Base-by-base conservation (phyloP, 495 filamentous ascomycete species). In the Amphirosellinia nigrospora region DNA sequence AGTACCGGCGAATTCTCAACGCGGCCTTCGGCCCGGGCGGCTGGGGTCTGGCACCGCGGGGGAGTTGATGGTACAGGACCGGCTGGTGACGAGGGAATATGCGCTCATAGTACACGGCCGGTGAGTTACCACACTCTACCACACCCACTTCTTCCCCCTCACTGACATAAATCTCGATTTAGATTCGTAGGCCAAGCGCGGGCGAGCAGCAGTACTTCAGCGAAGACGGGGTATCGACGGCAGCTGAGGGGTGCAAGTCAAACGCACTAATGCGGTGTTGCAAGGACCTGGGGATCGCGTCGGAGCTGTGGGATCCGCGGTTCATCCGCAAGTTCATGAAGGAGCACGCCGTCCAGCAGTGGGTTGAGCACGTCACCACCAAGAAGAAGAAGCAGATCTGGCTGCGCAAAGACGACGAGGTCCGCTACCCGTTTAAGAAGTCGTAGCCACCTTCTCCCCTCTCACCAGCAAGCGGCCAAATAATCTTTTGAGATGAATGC, bases 201-300 rank as follows among this genome's bases (percentile, higher is more conserved):
- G 96, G 96, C 77, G 96, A 98, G 80, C 94, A 97, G 80, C 89
- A 93, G 69, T 99, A 98, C 80, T 99, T 98, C 81, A 89, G 88
- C 64, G 89, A 93, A 15, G 93, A 97, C 66, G 93, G 92, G 56
- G 96, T 99, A 69, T 93, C 96, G n/a, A 98, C 94, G 2, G 96
- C 96, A 0, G 94, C 94, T 38, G 96, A 99, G 80, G 96, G 96
- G 23, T 97, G 94, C 84, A 96, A 97, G 79, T 97, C 94, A 21
- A 99, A 98, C 79, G 96, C 96, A 23, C 85, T 99, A 65, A 93
- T 97, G 85, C 91, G 96, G 30, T 97, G 94, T 83, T 98, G 96
- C 83, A 99, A 99, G 82, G 96, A 99, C 80, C 86, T 99, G 28
- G 96, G 96, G 15, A 91, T 99, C 66, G 96, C 94, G 3, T 94